Percentiles rank a stretch among this genome's conserved stretches.
phyloP scores from a whole-genome alignment of 352 stramenopile genomes.

The Phytophthora constricta region DNA sequence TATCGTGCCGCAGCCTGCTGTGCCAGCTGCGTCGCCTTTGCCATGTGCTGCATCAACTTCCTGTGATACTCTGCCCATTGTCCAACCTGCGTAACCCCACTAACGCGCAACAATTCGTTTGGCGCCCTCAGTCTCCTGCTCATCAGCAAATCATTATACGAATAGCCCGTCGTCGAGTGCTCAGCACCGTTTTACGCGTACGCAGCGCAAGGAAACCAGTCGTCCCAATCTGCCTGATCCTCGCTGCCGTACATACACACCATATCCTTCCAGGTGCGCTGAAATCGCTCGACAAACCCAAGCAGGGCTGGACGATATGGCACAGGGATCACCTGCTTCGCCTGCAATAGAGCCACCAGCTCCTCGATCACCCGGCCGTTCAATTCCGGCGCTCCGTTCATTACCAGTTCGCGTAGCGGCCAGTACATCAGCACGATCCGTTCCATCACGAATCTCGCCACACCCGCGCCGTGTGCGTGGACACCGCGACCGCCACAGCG shows the following conservation, averaged over 20 bases:
- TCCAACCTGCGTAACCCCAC: background rate
- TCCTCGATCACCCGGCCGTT: background rate
- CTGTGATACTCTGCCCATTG: background rate
- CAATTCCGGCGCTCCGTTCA: constrained; percentile 19
- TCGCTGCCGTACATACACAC: constrained; percentile 16
- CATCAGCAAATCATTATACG: constrained; percentile 12
- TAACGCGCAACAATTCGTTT: constrained; percentile 4
- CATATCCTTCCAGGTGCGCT: constrained; percentile 31
- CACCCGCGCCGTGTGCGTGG: background rate
- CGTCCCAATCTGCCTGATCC: constrained; percentile 24
- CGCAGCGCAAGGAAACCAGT: constrained; percentile 14
- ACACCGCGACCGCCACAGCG: constrained; percentile 6
- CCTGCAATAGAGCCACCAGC: constrained; percentile 17
- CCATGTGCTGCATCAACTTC: background rate
- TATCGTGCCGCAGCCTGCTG: background rate
- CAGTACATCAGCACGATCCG: constrained; percentile 9
- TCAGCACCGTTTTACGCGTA: constrained; percentile 15
- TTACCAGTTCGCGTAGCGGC: constrained; percentile 20
- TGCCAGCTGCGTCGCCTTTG: background rate
- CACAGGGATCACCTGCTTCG: constrained; percentile 16
- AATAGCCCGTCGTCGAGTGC: background rate
- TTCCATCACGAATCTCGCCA: constrained; percentile 17
- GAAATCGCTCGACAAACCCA: constrained; percentile 18
- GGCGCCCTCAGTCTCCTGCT: background rate
- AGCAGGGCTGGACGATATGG: constrained; percentile 19